Percentiles rank a stretch among this genome's conserved stretches.
phyloP scores from a whole-genome alignment of 306 rosid species.

The Begonia peltatifolia region DNA sequence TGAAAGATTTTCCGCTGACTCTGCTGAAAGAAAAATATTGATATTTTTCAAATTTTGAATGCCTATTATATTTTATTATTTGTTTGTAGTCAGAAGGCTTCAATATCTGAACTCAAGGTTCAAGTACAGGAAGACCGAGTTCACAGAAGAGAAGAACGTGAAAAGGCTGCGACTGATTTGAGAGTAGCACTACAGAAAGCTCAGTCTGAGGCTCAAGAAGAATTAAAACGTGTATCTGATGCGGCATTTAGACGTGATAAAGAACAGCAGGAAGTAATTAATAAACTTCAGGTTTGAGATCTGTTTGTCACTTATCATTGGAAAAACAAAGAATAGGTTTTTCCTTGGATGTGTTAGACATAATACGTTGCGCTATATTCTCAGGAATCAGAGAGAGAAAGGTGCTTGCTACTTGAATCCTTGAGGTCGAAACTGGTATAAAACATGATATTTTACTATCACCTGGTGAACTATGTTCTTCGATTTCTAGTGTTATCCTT shows the following conservation, averaged over 20 bases:
- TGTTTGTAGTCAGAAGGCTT: slow-evolving; percentile 63
- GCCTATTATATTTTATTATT: not conserved
- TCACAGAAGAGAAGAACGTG: slow-evolving; percentile 76
- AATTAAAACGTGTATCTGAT: slow-evolving; percentile 50
- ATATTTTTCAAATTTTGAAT: too few species aligned
- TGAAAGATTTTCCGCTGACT: too few species aligned
- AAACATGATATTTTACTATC: not conserved
- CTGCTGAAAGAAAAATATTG: too few species aligned
- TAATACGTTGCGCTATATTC: not conserved
- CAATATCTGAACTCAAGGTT: slow-evolving; percentile 57
- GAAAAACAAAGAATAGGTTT: not conserved
- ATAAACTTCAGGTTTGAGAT: slow-evolving; percentile 61
- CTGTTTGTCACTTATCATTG: slow-evolving; percentile 3
- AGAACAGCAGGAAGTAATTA: slow-evolving; percentile 64
- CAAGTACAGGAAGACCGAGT: slow-evolving; percentile 65
- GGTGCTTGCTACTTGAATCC: slow-evolving; percentile 49
- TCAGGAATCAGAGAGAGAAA: slow-evolving; percentile 78
- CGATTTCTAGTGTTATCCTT: slow-evolving; percentile 8
- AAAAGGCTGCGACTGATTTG: slow-evolving; percentile 70
- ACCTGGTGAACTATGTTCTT: not conserved
- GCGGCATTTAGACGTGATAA: slow-evolving; percentile 51
- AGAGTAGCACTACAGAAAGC: slow-evolving; percentile 72
- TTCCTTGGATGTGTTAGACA: too few species aligned
- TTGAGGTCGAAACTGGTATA: slow-evolving; percentile 86
- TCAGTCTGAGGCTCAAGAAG: slow-evolving; percentile 78